Percentiles rank a stretch among this genome's conserved stretches.
Evolutionary conservation across 805 yeast genomes (phyloP).

Genomic region (Wickerhamomyces queroliae): DNA sequence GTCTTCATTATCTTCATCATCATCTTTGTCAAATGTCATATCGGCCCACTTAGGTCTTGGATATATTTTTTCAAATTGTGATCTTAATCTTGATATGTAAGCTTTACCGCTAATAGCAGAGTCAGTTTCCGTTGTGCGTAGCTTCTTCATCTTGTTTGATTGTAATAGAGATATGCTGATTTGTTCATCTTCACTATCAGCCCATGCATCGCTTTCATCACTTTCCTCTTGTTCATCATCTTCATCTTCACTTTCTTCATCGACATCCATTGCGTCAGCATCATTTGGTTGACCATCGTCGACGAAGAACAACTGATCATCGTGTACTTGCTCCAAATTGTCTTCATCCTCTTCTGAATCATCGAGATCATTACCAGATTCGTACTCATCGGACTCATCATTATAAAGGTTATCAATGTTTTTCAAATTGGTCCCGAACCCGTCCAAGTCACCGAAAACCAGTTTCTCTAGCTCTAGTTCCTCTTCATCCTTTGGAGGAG

Average conservation of each 20-base stretch:
- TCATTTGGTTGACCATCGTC: slow-evolving; percentile 36
- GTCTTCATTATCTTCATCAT: slow-evolving; percentile 21
- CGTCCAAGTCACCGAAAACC: slow-evolving; percentile 84
- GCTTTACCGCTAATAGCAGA: slow-evolving; percentile 48
- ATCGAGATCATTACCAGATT: slow-evolving; percentile 26
- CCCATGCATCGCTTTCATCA: slow-evolving; percentile 56
- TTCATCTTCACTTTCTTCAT: slow-evolving; percentile 26
- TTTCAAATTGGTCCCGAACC: slow-evolving; percentile 61
- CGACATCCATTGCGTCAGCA: slow-evolving; percentile 5
- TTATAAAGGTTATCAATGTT: slow-evolving; percentile 50
- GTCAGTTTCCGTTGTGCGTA: slow-evolving; percentile 58
- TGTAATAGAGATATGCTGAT: slow-evolving; percentile 52
- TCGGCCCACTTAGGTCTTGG: slow-evolving; percentile 86
- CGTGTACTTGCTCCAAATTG: slow-evolving; percentile 30
- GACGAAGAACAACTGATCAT: slow-evolving; percentile 47
- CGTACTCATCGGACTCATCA: slow-evolving; percentile 39
- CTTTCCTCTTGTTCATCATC: slow-evolving; percentile 27
- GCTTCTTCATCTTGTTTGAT: slow-evolving; percentile 60
- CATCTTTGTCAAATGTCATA: slow-evolving; percentile 23
- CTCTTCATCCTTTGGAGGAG: slow-evolving; percentile 77
- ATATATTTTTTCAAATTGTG: slow-evolving; percentile 67
- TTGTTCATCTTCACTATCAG: slow-evolving; percentile 86
- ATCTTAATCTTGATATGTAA: slow-evolving; percentile 57
- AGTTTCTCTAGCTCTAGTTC: slow-evolving; percentile 74
- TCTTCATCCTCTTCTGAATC: slow-evolving; percentile 23